A percentile compares a stretch with the other conserved stretches of the same genome.
These are phyloP conservation scores for Moricandia moricandioides DNA, from an alignment of 345 rosid genomes.

Conservation along the genomic window DNA sequence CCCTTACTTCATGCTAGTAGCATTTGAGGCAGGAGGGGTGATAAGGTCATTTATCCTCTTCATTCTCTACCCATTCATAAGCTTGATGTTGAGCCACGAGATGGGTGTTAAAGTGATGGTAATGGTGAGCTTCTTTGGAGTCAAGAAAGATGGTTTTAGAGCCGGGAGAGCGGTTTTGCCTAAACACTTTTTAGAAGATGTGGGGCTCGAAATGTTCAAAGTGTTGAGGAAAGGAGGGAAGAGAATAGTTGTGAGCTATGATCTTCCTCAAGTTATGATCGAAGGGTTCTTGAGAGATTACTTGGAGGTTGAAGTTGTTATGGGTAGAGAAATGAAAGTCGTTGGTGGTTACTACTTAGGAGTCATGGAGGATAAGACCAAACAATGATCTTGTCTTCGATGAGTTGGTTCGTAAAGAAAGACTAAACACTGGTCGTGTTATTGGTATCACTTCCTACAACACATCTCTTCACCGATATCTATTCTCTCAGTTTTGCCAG, in stretches of 20 bases:
- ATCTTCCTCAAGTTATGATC: slow-evolving; percentile 66
- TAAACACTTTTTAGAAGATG: slow-evolving; percentile 62
- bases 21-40: slow-evolving; percentile 72
- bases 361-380: slow-evolving; percentile 52
- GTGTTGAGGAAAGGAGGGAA: slow-evolving; percentile 49
- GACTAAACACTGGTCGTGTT: slow-evolving; percentile 27
- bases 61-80: slow-evolving; percentile 52
- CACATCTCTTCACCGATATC: slow-evolving; percentile 41
- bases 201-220: slow-evolving; percentile 55
- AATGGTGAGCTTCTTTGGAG: slow-evolving; percentile 60
- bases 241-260: slow-evolving; percentile 51
- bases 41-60: slow-evolving; percentile 58
- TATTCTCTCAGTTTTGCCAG: slow-evolving; percentile 50
- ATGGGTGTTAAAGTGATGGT: slow-evolving; percentile 62
- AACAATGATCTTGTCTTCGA: slow-evolving; percentile 23
- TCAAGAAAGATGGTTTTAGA: slow-evolving; percentile 50
- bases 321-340: slow-evolving; percentile 61
- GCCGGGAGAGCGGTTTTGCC: slow-evolving; percentile 68
- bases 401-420: slow-evolving; percentile 33
- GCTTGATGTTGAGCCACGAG: slow-evolving; percentile 44
- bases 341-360: slow-evolving; percentile 62
- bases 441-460: slow-evolving; percentile 49
- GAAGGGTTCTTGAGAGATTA: slow-evolving; percentile 71
- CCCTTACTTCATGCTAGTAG: slow-evolving; percentile 81
- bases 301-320: slow-evolving; percentile 52